A percentile compares a stretch with the other conserved stretches of the same genome.
phyloP scores from a whole-genome alignment of 768 basidiomycete species.

The Leucocoprinus sp. region DNA sequence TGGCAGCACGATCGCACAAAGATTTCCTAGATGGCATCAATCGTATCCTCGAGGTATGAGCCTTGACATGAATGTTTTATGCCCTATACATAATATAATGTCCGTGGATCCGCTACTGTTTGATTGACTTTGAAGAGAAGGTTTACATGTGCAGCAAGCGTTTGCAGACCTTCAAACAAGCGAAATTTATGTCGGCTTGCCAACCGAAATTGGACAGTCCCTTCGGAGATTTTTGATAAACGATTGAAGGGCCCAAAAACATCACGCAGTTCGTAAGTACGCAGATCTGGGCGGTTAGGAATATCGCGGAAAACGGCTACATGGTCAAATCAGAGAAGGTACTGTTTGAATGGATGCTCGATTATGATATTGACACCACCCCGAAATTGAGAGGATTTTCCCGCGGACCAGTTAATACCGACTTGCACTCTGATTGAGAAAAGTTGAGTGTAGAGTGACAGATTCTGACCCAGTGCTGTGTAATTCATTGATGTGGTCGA shows the following conservation, averaged over 20 bases:
- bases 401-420: too few relatives aligned
- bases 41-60: conserved; percentile 14
- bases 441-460: too few relatives aligned
- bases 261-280: conserved; percentile 30
- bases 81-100: not conserved
- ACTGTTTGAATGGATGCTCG: not conserved
- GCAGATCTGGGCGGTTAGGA: conserved; percentile 23
- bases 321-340: not conserved
- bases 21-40: conserved; percentile 15
- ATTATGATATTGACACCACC: conserved; percentile 23
- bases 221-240: conserved; percentile 16
- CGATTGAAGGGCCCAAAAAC: conserved; percentile 29
- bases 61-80: too few relatives aligned
- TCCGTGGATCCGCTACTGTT: not conserved
- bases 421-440: too few relatives aligned
- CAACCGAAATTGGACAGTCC: conserved; percentile 19
- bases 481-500: too few relatives aligned
- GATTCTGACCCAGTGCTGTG: too few relatives aligned
- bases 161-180: not conserved
- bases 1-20: not conserved
- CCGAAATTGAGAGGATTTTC: conserved; percentile 18
- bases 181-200: conserved; percentile 11
- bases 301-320: conserved; percentile 28
- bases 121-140: not conserved
- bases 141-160: not conserved